Percentiles rank a stretch among this genome's conserved stretches.
Conservation (phyloP, 2,329 filamentous ascomycete genomes). For the Aspergillus carbonarius region DNA sequence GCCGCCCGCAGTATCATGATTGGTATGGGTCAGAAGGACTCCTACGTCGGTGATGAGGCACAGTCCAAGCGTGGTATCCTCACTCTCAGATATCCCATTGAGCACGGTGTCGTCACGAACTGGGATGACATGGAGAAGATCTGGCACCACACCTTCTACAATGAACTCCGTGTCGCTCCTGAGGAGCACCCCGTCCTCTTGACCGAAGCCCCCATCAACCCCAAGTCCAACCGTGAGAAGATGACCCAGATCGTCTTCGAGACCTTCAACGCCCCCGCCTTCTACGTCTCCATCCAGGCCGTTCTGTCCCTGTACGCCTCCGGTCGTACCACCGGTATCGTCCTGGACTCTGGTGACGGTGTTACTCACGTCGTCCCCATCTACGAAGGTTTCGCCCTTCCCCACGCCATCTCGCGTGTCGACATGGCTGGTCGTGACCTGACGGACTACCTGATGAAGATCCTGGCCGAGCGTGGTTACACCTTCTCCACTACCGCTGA, state of each 20-base stretch:
- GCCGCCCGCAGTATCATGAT: constrained; percentile 87
- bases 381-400: constrained; percentile 99
- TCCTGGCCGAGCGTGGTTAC: constrained; percentile 98
- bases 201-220: constrained; percentile 99
- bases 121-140: constrained; percentile 99
- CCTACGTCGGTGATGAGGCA: constrained; percentile 99
- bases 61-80: constrained; percentile 99
- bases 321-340: constrained; percentile 99
- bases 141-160: constrained; percentile 99
- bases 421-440: constrained; percentile 99
- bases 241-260: constrained; percentile 99
- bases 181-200: constrained; percentile 99
- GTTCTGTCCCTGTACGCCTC: constrained; percentile 99
- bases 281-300: constrained; percentile 99
- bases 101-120: constrained; percentile 99
- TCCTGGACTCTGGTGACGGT: constrained; percentile 99
- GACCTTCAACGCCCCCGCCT: constrained; percentile 99
- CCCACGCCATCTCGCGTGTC: constrained; percentile 99
- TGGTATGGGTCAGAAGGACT: constrained; percentile 99
- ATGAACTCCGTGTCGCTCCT: constrained; percentile 98
- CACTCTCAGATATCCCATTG: constrained; percentile 98
- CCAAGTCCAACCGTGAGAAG: constrained; percentile 99
- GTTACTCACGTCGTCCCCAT: constrained; percentile 99
- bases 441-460: constrained; percentile 99
- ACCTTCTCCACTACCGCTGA: constrained; percentile 99